Base-by-base conservation (phyloP, 495 filamentous ascomycete species). In the Penicillium crystallinum region DNA sequence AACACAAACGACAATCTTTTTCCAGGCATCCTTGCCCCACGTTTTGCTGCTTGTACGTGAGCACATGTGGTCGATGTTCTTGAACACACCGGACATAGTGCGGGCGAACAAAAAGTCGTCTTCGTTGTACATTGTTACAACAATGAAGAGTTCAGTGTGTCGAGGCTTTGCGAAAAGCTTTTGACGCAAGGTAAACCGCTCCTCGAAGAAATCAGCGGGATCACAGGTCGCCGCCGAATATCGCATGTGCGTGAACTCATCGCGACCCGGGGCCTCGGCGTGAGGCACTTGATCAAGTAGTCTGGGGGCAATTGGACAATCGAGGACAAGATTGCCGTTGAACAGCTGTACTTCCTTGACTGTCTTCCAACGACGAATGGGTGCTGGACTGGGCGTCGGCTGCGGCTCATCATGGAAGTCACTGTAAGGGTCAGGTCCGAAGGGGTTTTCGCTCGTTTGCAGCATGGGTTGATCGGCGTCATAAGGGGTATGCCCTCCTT, bases 51-150 rank as follows among this genome's bases (percentile, higher is more conserved):
- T 86, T 6, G 85, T 87, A 31, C 92, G 79, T 33, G 83, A 89
- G 74, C 91, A 95, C 89, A 99, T 95, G 73, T 91, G 89, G 70
- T 96, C 89, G 57, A 99, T 87, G 64, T 99, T 99, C 74, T 97
- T 97, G 75, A 97, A 87, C 1, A 99, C 92, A 71, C 95, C 95
- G 7, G 86, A 89, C 90, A 99, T 88, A 3, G 95, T 99, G 31
- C 95, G 83, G 33, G 95, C 91, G 63, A 99, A 96, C 15, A 97
- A 79, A 53, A 96, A 88, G 52, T 97, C 95, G 65, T 99, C 91
- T 67, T 99, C 95, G 62, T 99, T 99, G 74, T 96, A 99, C 95
- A 99, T 99, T 27, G 95, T 99, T 35, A 99, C 81, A 7, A 89
- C 93, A 63, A 99, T 97, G 71, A 99, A 97, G 0, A 99, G 78